Percentiles rank a stretch among this genome's conserved stretches.
Evolutionary conservation across 129 eudicot species (phyloP).

Genomic region (Heracleum sosnowskyi): DNA sequence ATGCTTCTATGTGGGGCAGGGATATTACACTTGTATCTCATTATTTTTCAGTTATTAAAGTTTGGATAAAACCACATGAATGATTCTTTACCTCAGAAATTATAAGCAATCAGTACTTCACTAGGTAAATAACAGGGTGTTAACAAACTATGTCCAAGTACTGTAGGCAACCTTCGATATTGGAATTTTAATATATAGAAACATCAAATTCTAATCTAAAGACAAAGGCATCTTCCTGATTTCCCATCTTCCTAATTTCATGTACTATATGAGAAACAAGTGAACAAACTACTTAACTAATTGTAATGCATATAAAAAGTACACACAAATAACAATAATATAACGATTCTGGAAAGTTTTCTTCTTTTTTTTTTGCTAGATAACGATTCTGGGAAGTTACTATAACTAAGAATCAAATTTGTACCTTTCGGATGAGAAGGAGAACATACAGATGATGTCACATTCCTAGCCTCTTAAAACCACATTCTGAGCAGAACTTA

Average conservation of each 20-base stretch:
- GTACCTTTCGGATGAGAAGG: conserved; percentile 2
- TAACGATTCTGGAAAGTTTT: too few relatives aligned
- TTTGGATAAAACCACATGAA: not conserved
- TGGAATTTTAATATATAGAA: not conserved
- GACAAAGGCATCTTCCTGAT: not conserved
- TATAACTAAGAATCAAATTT: not conserved
- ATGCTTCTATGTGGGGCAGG: not conserved
- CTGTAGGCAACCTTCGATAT: not conserved
- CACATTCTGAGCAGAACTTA: conserved; percentile 96
- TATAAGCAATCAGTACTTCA: not conserved
- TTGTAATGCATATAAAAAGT: not conserved
- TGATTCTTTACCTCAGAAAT: not conserved
- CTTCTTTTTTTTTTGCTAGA: too few relatives aligned
- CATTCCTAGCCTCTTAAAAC: conserved; percentile 79
- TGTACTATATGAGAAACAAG: not conserved
- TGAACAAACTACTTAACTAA: not conserved
- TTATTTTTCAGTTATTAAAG: not conserved
- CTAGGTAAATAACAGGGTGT: not conserved
- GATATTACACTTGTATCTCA: not conserved
- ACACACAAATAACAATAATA: not conserved
- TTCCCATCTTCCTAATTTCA: not conserved
- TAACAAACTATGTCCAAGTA: not conserved
- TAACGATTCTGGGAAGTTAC: not conserved
- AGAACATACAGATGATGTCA: conserved; percentile 22
- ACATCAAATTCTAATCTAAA: not conserved